Evolutionary conservation across 2,329 filamentous ascomycete genomes (phyloP).

Genomic region (Alternaria gaisen): DNA sequence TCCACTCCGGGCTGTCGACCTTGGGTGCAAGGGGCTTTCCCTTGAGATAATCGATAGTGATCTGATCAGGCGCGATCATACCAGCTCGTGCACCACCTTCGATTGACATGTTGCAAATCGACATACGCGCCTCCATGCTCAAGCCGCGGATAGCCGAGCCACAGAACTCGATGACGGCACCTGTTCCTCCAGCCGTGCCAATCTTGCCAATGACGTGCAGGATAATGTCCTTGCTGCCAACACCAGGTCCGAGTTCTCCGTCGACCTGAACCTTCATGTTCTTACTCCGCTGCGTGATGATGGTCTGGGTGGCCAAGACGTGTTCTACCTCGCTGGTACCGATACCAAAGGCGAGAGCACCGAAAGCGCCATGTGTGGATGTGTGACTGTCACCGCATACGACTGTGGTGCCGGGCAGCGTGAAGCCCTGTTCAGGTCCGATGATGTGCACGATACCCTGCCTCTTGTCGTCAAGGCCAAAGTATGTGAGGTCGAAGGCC

Average conservation of each 20-base stretch:
- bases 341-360: conserved; percentile 93
- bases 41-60: conserved; percentile 94
- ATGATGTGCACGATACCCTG: conserved; percentile 99
- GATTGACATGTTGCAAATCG: conserved; percentile 99
- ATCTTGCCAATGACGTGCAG: conserved; percentile 93
- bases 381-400: conserved; percentile 99
- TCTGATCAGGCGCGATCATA: conserved; percentile 95
- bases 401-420: conserved; percentile 93
- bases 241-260: conserved; percentile 86
- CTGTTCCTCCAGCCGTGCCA: conserved; percentile 93
- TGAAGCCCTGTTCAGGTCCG: conserved; percentile 98
- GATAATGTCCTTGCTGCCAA: conserved; percentile 95
- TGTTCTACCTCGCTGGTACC: conserved; percentile 99
- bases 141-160: conserved; percentile 88
- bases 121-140: conserved; percentile 98
- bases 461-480: conserved; percentile 93
- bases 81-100: conserved; percentile 94
- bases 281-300: conserved; percentile 94
- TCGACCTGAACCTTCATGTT: conserved; percentile 99
- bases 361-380: conserved; percentile 96
- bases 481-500: conserved; percentile 95
- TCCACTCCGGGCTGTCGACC: conserved; percentile 85
- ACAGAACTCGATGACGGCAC: conserved; percentile 96
- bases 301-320: conserved; percentile 93
- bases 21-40: conserved; percentile 87